Base-by-base conservation (phyloP, 495 filamentous ascomycete genomes). In the Echria macrotheca region DNA sequence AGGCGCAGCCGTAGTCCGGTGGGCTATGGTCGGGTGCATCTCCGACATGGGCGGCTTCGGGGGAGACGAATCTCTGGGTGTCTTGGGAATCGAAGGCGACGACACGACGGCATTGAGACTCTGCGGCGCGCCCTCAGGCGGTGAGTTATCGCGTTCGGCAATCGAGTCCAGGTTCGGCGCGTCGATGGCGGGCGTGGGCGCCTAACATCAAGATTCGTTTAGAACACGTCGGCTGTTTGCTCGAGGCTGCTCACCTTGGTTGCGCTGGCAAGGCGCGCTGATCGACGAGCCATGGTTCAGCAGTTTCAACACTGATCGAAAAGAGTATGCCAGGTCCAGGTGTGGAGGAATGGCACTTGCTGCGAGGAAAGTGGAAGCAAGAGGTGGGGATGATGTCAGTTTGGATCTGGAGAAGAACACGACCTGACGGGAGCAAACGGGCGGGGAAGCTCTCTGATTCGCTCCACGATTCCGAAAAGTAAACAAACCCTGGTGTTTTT, bases 11-110 rank as follows among this genome's bases (percentile, higher is more conserved):
- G 83, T 89, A 55, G 81, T 89, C 24, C 76, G 71, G 42, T 85
- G 85, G 24, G 74, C 78, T 60, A 84, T 84, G 75, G 80, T 85
- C 31, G 86, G 86, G 58, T 90, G 86, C 84, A 89, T 89, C 59
- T 88, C 85, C 26, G 80, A 76, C 44, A 70, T 71, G 36, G 82
- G 66, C 4, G 83, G 80, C 58, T 80, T 79, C 24, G 73, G 51
- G 7, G 75, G 66, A 9, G 69, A 70, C n/a, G 68, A 64, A 33
- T 58, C 49, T 22, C 63, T 57, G 14, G 70, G 68, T 0, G 70
- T 73, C 40, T 67, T 66, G 14, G 74, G 68, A n/a, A 50, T 60
- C 11, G 54, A 49, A 9, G 73, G 72, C n/a, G 76, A 72, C n/a
- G 69, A 74, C 22, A 67, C 52, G 26, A 69, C 42, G 3, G 63